Evolutionary conservation across 768 basidiomycete genomes (phyloP).

Genomic region (Boletus speciosus): DNA sequence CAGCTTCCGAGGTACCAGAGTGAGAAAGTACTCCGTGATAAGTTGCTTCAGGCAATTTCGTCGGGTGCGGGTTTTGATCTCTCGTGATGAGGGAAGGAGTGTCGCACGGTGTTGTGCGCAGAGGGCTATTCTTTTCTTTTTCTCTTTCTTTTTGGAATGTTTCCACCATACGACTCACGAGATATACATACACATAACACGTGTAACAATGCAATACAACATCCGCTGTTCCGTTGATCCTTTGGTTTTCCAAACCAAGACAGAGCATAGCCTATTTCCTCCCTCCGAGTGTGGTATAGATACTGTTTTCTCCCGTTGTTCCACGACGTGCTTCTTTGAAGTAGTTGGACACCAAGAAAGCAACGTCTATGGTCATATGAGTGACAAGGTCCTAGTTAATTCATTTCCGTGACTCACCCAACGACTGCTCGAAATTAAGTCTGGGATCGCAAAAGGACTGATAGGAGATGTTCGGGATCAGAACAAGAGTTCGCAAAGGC

Average conservation of each 20-base stretch:
- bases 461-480: background rate
- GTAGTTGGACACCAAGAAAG: slow-evolving; percentile 80
- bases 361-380: slow-evolving; percentile 54
- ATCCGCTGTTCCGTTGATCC: slow-evolving; percentile 8
- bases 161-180: background rate
- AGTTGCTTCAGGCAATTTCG: slow-evolving; percentile 82
- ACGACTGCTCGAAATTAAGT: slow-evolving; percentile 88
- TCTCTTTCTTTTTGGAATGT: background rate
- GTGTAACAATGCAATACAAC: slow-evolving; percentile 5
- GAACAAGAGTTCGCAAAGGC: background rate
- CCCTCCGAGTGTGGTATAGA: slow-evolving; percentile 32
- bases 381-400: background rate
- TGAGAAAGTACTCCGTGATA: slow-evolving; percentile 62
- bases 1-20: slow-evolving; percentile 70
- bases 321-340: slow-evolving; percentile 66
- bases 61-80: slow-evolving; percentile 92
- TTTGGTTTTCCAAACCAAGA: background rate
- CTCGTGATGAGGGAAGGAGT: slow-evolving; percentile 45
- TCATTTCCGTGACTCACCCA: slow-evolving; percentile 54
- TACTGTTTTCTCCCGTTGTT: slow-evolving; percentile 16
- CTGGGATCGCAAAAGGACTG: slow-evolving; percentile 93
- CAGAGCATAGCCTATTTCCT: slow-evolving; percentile 1
- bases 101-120: background rate
- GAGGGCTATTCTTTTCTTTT: background rate
- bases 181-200: background rate